phyloP scores from a whole-genome alignment of 2,329 filamentous ascomycete species.

The Fusarium hostae region DNA sequence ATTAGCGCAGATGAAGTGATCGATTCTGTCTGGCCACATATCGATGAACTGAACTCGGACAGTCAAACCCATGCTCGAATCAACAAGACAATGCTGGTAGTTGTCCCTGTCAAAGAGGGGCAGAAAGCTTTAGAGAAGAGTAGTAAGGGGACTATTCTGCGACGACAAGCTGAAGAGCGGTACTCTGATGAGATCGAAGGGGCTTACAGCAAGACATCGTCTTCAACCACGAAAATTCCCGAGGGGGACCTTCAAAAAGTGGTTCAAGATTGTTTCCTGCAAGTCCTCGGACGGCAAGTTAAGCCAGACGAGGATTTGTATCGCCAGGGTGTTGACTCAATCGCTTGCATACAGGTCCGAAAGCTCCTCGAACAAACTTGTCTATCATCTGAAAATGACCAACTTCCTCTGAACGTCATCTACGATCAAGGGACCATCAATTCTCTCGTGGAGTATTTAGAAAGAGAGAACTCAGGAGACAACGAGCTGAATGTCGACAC shows the following conservation, averaged over 20 bases:
- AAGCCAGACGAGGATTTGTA: slow-evolving; percentile 63
- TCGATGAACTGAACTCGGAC: slow-evolving; percentile 60
- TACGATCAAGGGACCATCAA: slow-evolving; percentile 68
- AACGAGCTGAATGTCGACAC: not conserved
- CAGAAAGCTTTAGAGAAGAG: slow-evolving; percentile 62
- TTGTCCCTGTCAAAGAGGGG: slow-evolving; percentile 48
- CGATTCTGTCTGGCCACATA: slow-evolving; percentile 52
- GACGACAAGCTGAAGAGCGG: slow-evolving; percentile 60
- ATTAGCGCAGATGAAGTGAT: slow-evolving; percentile 52
- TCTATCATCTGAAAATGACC: slow-evolving; percentile 5
- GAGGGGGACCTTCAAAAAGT: slow-evolving; percentile 50
- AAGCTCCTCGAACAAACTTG: slow-evolving; percentile 46
- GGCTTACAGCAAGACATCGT: slow-evolving; percentile 53
- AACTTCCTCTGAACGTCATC: slow-evolving; percentile 66
- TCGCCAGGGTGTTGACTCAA: slow-evolving; percentile 69
- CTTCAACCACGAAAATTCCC: slow-evolving; percentile 24
- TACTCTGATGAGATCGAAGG: slow-evolving; percentile 59
- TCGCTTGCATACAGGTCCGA: slow-evolving; percentile 64
- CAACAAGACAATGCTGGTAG: slow-evolving; percentile 60
- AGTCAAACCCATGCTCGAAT: slow-evolving; percentile 64
- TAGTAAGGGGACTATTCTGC: slow-evolving; percentile 70
- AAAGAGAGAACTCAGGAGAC: not conserved
- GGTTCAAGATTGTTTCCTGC: slow-evolving; percentile 49
- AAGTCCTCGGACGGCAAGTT: slow-evolving; percentile 45
- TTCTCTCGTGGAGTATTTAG: slow-evolving; percentile 39